Evolutionary conservation across 768 basidiomycete genomes (phyloP), one percentile per base, ranked within the genome.

Genomic region (Chiua virens): DNA sequence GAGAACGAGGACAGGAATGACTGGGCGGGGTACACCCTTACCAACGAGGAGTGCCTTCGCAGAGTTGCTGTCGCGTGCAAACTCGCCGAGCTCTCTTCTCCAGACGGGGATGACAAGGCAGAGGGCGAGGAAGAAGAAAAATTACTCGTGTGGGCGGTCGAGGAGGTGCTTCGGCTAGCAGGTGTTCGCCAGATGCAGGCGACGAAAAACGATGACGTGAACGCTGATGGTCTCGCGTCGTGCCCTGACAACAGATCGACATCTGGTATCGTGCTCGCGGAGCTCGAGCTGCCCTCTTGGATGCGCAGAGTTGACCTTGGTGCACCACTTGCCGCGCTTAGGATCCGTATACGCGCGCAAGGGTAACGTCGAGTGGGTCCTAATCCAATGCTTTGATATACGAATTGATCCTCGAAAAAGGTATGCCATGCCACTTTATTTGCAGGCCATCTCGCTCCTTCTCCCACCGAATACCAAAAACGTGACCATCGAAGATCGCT

Each of bases 311-410:
- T 77, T 20, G 84, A 88, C 56, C 67, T 89, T 22, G 84, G 81
- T 18, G 82, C 85, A 10, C 86, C 86, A 2, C 72, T 89, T 30
- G 86, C 86, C 57, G 80, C 84, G 1, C 73, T n/a, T 89, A 5
- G 87, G 80, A 1, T 71, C 76, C 5, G 82, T 82, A 46, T 87
- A 88, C 55, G 78, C 79, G 5, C 70, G 73, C 30, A 70, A 70
- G 32, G 85, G 81, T 20, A 80, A 79, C 49, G 56, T 73, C n/a
- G 78, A 83, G 56, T 52, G 39, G 48, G 65, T 58, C 7, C 35
- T 28, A 6, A 15, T 43, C 30, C 13, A 18, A n/a, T n/a, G n/a
- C 20, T 11, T 49, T 5, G 10, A 7, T 23, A 14, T 32, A 30
- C 34, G 17, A 42, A 22, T 35, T 17, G 42, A 48, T 32, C 45